Evolutionary conservation across 2,329 filamentous ascomycete genomes (phyloP), one percentile per base, ranked within the genome.

Genomic region (Drechslera avenae): DNA sequence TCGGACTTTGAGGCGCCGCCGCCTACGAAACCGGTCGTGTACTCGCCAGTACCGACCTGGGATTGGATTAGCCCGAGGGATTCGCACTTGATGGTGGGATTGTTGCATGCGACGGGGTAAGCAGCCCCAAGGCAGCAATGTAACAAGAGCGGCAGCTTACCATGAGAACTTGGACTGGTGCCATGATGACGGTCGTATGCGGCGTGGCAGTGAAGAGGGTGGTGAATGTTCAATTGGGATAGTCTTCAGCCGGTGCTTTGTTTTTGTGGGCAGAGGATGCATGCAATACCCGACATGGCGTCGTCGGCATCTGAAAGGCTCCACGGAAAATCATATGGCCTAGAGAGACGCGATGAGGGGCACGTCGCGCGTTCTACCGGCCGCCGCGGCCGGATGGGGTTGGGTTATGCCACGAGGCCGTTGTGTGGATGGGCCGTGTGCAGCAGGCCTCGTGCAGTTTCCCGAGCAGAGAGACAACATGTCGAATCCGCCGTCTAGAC

Each of bases 11-110:
- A 96, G 43, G 86, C 88, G 52, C 87, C 88, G 54, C 86, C 87
- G 50, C 90, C 91, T 50, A 96, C 91, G 64, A 94, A 97, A 50
- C 92, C 92, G 35, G 93, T 97, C 66, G 93, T 97, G 81, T 97
- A 97, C 82, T 97, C 92, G 68, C 92, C 93, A 9, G 92, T 96
- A 59, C 92, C 92, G 52, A 96, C 84, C 88, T 74, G 42, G 21
- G 41, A 19, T 26, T 26, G 32, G 7, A 41, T 66, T 40, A 63
- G 59, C 49, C 37, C 31, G n/a, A n/a, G 16, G 13, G 9, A 28
- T 10, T 8, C 26, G 3, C 23, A 16, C 18, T 40, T 32, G 21
- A 36, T 34, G 32, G 14, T 39, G 44, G 4, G 23, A 28, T 40
- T 35, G 18, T 30, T 23, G 14, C 21, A 18, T 33, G n/a, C n/a